Percentiles rank a stretch among this genome's conserved stretches.
Evolutionary conservation across 2,329 filamentous ascomycete genomes (phyloP).

Genomic region (Exophiala viscosa): DNA sequence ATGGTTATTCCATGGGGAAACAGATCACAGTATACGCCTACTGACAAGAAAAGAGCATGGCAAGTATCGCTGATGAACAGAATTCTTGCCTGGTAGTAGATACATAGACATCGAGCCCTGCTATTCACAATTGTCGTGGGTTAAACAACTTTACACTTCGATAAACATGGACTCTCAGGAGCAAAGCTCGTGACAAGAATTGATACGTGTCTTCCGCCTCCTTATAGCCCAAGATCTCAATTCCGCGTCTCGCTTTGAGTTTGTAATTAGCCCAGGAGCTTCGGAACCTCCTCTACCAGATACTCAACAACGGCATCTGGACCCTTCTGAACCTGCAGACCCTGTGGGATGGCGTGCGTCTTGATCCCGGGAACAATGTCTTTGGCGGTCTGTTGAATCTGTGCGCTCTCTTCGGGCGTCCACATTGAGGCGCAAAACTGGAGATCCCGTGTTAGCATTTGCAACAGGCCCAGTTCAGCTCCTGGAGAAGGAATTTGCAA

Average conservation of each 20-base stretch:
- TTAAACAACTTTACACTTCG: too few species aligned
- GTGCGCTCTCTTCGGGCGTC: conserved; percentile 41
- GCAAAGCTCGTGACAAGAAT: too few species aligned
- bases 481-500: neutral
- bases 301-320: conserved; percentile 44
- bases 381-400: conserved; percentile 38
- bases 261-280: conserved; percentile 30
- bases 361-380: conserved; percentile 39
- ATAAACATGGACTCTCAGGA: too few species aligned
- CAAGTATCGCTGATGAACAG: too few species aligned
- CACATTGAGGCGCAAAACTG: conserved; percentile 63
- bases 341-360: conserved; percentile 41
- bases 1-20: too few species aligned
- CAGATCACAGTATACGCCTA: too few species aligned
- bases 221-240: neutral
- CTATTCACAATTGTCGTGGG: too few species aligned
- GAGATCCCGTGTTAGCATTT: conserved; percentile 2
- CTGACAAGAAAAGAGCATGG: too few species aligned
- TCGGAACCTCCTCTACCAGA: conserved; percentile 39
- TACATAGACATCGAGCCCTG: too few species aligned
- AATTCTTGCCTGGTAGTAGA: too few species aligned
- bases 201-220: too few species aligned
- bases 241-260: neutral
- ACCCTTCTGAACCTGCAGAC: conserved; percentile 41
- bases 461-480: neutral